These are phyloP conservation scores for Phytopythium oedochilum DNA, from an alignment of 352 stramenopile genomes.

Conservation along the genomic window DNA sequence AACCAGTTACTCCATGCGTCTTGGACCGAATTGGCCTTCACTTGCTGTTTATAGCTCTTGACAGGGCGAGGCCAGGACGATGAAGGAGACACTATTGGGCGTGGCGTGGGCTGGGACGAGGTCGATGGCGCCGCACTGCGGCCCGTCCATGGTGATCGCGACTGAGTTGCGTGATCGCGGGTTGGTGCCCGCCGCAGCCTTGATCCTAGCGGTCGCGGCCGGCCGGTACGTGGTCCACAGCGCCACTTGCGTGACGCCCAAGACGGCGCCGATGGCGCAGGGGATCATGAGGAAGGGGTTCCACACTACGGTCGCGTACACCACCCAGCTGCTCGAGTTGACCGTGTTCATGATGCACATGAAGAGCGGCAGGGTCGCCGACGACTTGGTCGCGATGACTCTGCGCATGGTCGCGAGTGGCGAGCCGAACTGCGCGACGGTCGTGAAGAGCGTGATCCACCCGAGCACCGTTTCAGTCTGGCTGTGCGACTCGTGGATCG, in stretches of 20 bases:
- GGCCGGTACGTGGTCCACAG: slow-evolving; percentile 17
- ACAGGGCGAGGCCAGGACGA: not conserved
- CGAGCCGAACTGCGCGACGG: slow-evolving; percentile 30
- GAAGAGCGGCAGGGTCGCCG: slow-evolving; percentile 37
- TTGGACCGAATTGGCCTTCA: too few species aligned
- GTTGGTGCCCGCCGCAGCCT: not conserved
- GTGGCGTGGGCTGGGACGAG: not conserved
- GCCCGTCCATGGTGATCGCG: not conserved
- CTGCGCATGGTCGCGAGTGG: slow-evolving; percentile 37
- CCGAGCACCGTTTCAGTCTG: slow-evolving; percentile 12
- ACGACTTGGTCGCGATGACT: slow-evolving; percentile 37
- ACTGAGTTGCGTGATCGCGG: not conserved
- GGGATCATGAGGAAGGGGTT: slow-evolving; percentile 36
- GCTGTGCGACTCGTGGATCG: slow-evolving; percentile 2
- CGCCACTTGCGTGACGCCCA: slow-evolving; percentile 34
- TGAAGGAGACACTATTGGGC: not conserved
- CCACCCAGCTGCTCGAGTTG: slow-evolving; percentile 42
- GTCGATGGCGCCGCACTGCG: not conserved
- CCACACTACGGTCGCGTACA: slow-evolving; percentile 30
- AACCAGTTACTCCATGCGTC: too few species aligned
- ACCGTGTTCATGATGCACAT: slow-evolving; percentile 37
- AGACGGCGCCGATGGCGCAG: slow-evolving; percentile 14
- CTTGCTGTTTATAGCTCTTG: not conserved
- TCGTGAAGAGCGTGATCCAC: slow-evolving; percentile 28
- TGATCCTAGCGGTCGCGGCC: not conserved